These are phyloP conservation scores for Smithsoniella earleae DNA, from an alignment of 163 green algal species.

Conservation along the genomic window DNA sequence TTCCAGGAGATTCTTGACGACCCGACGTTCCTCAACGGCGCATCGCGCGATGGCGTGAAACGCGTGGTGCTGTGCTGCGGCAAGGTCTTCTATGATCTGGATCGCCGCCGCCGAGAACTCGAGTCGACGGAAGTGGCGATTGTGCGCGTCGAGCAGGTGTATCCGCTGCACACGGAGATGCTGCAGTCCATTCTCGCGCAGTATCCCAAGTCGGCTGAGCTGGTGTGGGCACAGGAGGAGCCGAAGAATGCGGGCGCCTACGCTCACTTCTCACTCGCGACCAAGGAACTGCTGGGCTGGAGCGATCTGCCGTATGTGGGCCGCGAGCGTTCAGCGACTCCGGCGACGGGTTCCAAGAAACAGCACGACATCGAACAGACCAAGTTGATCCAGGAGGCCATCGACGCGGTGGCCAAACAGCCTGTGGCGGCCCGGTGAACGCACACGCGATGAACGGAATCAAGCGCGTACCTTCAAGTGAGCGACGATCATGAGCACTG, in stretches of 20 bases:
- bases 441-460: too few relatives aligned
- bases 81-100: constrained; percentile 99
- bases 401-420: too few relatives aligned
- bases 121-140: constrained; percentile 73
- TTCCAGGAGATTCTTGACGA: constrained; percentile 84
- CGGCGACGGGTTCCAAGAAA: too few relatives aligned
- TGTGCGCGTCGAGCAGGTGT: constrained; percentile 76
- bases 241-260: constrained; percentile 98
- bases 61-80: constrained; percentile 89
- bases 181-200: constrained; percentile 80
- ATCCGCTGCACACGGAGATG: constrained; percentile 92
- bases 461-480: too few relatives aligned
- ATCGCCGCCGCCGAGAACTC: constrained; percentile 90
- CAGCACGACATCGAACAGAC: too few relatives aligned
- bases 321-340: too few relatives aligned
- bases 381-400: too few relatives aligned
- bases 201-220: constrained; percentile 86
- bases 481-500: too few relatives aligned
- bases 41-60: constrained; percentile 54
- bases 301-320: too few relatives aligned
- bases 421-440: too few relatives aligned
- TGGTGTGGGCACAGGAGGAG: constrained; percentile 85
- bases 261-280: constrained; percentile 73
- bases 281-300: too few relatives aligned
- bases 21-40: constrained; percentile 67